A percentile compares a stretch with the other conserved stretches of the same genome.
phyloP scores from a whole-genome alignment of 257 asterid species.

The Oldenlandia corymbosa region DNA sequence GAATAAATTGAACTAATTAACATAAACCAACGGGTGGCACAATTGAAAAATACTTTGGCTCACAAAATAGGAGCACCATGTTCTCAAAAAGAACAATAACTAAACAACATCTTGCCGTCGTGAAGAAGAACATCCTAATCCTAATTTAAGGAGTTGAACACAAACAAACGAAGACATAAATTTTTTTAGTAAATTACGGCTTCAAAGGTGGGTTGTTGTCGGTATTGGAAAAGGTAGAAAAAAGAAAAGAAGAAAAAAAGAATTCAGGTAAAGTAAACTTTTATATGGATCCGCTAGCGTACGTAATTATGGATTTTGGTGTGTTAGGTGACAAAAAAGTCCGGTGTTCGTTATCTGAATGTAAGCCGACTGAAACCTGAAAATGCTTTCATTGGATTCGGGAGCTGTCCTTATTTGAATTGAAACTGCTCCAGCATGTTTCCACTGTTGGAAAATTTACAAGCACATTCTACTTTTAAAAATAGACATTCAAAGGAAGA shows the following conservation, averaged over 20 bases:
- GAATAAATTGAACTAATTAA: no score
- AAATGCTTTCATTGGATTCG: neutral
- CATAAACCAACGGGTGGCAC: no score
- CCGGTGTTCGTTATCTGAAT: neutral
- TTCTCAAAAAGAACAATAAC: no score
- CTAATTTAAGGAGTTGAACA: neutral
- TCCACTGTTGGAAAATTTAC: no score
- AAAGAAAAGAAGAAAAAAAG: neutral
- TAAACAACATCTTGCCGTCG: no score
- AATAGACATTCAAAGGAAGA: no score
- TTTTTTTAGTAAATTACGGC: neutral
- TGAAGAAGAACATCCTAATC: no score
- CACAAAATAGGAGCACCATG: no score
- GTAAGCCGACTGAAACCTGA: neutral
- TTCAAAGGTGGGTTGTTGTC: constrained; percentile 5
- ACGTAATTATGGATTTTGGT: neutral
- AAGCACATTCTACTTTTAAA: no score
- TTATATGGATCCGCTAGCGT: no score
- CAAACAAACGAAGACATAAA: neutral
- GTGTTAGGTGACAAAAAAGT: neutral
- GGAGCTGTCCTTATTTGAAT: neutral
- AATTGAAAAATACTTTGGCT: no score
- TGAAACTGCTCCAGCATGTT: neutral
- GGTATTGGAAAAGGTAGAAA: neutral
- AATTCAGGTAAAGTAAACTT: no score